A percentile compares a stretch with the other conserved stretches of the same genome.
phyloP scores from a whole-genome alignment of 2,329 filamentous ascomycete genomes.

The Trichothecium sympodiale region DNA sequence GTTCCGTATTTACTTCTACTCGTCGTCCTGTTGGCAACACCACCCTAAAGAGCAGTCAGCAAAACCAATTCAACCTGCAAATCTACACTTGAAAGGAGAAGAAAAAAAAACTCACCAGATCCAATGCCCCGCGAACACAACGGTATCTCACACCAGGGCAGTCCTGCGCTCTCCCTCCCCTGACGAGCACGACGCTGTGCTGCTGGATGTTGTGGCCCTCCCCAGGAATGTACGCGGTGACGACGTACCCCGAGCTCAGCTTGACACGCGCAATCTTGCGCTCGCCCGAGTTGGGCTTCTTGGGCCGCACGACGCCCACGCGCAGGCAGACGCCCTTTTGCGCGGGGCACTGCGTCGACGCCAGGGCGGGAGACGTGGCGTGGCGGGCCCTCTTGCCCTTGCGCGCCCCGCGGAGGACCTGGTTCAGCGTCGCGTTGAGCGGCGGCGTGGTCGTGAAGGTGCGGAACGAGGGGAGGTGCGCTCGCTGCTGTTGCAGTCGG shows the following conservation, averaged over 20 bases:
- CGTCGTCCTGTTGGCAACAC: slow-evolving; percentile 73
- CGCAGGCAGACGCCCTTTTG: slow-evolving; percentile 95
- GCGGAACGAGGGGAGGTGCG: slow-evolving; percentile 21
- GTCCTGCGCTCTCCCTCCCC: slow-evolving; percentile 88
- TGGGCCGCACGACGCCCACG: slow-evolving; percentile 86
- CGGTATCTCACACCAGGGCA: slow-evolving; percentile 98
- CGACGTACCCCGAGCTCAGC: slow-evolving; percentile 72
- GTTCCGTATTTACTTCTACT: slow-evolving; percentile 95
- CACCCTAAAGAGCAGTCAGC: slow-evolving; percentile 49
- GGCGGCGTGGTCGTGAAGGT: slow-evolving; percentile 47
- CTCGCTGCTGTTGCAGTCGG: slow-evolving; percentile 3
- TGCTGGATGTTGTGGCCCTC: slow-evolving; percentile 99
- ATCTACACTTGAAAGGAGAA: neutral
- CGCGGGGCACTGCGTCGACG: slow-evolving; percentile 56
- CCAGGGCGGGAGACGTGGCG: slow-evolving; percentile 76
- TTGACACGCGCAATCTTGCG: slow-evolving; percentile 89
- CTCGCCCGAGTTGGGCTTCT: slow-evolving; percentile 98
- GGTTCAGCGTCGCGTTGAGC: slow-evolving; percentile 56
- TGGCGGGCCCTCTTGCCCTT: slow-evolving; percentile 72
- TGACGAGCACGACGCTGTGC: slow-evolving; percentile 93
- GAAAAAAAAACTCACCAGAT: slow-evolving; percentile 58
- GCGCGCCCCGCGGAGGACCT: slow-evolving; percentile 67
- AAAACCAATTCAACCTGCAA: no score
- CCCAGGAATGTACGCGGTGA: slow-evolving; percentile 91
- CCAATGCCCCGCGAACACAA: slow-evolving; percentile 79